These are phyloP conservation scores for Acmispon strigosus DNA, from an alignment of 306 rosid species.

Conservation along the genomic window DNA sequence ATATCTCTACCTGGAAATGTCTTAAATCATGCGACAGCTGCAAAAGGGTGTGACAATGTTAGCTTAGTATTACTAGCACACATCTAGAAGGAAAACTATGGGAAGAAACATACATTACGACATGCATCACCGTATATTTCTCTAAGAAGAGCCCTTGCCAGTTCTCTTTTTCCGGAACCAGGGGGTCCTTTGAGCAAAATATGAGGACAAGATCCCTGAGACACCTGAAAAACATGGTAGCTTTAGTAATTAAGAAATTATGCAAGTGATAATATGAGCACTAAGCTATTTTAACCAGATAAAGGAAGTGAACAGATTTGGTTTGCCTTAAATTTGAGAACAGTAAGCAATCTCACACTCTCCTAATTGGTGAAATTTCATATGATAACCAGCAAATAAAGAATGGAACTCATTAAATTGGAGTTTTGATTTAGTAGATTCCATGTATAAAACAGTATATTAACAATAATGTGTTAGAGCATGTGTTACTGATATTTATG, in stretches of 20 bases:
- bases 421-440: too few species aligned
- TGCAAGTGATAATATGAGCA: neutral
- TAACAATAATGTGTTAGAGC: too few species aligned
- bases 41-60: constrained; percentile 26
- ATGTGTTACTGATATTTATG: too few species aligned
- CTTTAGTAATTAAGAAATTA: neutral
- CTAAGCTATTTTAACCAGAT: neutral
- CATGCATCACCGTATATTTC: constrained; percentile 72
- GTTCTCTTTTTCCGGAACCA: constrained; percentile 66
- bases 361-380: too few species aligned
- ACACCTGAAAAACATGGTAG: constrained; percentile 39
- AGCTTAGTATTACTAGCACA: constrained; percentile 5
- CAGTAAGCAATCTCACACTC: neutral
- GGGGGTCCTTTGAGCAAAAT: constrained; percentile 67
- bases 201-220: constrained; percentile 51
- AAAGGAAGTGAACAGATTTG: neutral
- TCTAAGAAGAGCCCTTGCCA: constrained; percentile 64
- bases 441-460: too few species aligned
- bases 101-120: constrained; percentile 50
- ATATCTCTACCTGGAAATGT: constrained; percentile 55
- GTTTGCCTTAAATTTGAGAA: constrained; percentile 15
- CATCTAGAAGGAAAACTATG: neutral
- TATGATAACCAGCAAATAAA: too few species aligned
- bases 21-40: constrained; percentile 77
- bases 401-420: too few species aligned